These are phyloP conservation scores for Entonaema liquescens DNA, from an alignment of 495 filamentous ascomycete genomes.

Conservation along the genomic window DNA sequence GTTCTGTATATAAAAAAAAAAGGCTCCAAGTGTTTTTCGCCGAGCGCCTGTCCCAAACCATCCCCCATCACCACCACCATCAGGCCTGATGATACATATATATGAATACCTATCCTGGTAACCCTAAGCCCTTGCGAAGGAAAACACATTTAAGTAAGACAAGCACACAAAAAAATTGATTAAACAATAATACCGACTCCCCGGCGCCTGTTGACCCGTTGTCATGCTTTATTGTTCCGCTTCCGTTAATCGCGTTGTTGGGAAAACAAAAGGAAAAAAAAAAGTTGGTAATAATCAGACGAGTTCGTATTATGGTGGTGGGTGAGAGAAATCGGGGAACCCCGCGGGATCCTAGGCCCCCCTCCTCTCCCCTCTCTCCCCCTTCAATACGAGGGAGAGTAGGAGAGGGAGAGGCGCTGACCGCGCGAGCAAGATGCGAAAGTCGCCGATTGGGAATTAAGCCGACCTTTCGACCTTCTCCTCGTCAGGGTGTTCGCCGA, in stretches of 20 bases:
- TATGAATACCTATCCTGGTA: neutral
- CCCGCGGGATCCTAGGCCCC: conserved; percentile 15
- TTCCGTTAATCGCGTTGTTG: conserved; percentile 14
- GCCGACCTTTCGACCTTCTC: conserved; percentile 41
- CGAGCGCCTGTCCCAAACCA: conserved; percentile 7
- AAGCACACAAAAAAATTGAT: neutral
- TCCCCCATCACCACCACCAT: neutral
- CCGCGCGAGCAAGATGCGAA: neutral
- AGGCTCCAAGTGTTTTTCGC: conserved; percentile 12
- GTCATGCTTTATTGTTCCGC: conserved; percentile 38
- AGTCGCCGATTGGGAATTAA: conserved; percentile 19
- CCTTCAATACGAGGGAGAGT: neutral
- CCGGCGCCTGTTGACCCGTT: conserved; percentile 37
- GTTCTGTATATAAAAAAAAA: neutral
- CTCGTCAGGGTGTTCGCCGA: conserved; percentile 47
- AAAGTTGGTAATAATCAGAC: conserved; percentile 17
- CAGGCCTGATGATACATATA: neutral
- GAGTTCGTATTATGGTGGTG: conserved; percentile 9
- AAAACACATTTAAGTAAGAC: neutral
- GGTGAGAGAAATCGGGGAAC: conserved; percentile 21
- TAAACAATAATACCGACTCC: conserved; percentile 20
- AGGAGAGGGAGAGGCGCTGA: no score
- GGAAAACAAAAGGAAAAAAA: neutral
- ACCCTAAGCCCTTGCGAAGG: no score
- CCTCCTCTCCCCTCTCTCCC: neutral